A percentile compares a stretch with the other conserved stretches of the same genome.
These are phyloP conservation scores for Tuber brumale DNA, from an alignment of 495 filamentous ascomycete genomes.

Conservation along the genomic window DNA sequence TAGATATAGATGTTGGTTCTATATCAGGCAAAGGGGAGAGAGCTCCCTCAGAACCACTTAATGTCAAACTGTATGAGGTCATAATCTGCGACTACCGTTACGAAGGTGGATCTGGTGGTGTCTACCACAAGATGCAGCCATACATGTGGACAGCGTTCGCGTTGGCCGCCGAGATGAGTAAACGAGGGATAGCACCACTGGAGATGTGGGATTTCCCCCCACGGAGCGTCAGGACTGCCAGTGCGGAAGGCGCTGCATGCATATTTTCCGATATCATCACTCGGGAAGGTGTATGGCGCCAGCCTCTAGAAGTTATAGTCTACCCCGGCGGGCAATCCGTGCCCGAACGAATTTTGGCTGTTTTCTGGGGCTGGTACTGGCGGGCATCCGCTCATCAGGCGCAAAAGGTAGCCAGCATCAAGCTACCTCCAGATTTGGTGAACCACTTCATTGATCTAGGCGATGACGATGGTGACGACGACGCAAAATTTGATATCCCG, in stretches of 20 bases:
- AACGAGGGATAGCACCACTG: constrained; percentile 3
- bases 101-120: background rate
- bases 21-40: too few species aligned
- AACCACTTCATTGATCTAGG: background rate
- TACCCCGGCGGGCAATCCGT: background rate
- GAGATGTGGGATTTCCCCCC: background rate
- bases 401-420: background rate
- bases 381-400: background rate
- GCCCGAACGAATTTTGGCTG: background rate
- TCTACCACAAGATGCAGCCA: background rate
- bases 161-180: constrained; percentile 7
- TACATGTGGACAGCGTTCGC: background rate
- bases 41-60: background rate
- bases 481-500: background rate
- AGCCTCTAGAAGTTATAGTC: constrained; percentile 7
- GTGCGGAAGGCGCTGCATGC: background rate
- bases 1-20: too few species aligned
- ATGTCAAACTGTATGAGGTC: background rate
- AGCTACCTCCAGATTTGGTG: background rate
- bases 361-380: constrained; percentile 5
- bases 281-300: constrained; percentile 7
- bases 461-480: background rate
- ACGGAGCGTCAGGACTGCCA: background rate
- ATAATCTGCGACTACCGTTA: background rate
- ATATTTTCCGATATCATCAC: constrained; percentile 13